phyloP scores from a whole-genome alignment of 352 stramenopile species.

The Pythium aristosporum region DNA sequence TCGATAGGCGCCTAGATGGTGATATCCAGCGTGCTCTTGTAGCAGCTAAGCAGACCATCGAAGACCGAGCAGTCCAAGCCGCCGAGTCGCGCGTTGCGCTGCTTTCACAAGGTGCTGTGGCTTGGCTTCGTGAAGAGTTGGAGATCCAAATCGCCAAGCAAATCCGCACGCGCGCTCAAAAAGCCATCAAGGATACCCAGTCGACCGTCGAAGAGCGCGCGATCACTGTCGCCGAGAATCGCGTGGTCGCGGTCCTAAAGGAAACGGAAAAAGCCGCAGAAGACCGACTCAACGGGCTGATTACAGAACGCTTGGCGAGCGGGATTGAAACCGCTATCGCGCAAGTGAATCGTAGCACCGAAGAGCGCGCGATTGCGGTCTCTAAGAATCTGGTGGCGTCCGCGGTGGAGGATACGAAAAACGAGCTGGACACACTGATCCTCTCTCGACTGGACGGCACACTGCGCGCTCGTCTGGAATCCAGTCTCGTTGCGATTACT shows the following conservation, averaged over 20 bases:
- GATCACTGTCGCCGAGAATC: neutral
- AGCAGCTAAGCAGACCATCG: neutral
- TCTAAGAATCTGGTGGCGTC: neutral
- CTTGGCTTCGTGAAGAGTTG: neutral
- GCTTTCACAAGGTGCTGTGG: neutral
- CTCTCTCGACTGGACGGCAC: neutral
- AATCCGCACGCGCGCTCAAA: neutral
- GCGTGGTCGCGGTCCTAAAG: neutral
- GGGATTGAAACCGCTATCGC: slow-evolving; percentile 6
- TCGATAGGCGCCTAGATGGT: neutral
- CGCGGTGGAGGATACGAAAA: neutral
- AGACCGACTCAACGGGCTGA: neutral
- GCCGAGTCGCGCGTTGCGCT: neutral
- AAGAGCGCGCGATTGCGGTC: neutral
- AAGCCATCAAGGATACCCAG: neutral
- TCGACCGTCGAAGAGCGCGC: slow-evolving; percentile 1
- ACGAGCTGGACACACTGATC: neutral
- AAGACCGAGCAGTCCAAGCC: neutral
- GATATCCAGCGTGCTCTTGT: neutral
- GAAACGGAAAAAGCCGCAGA: slow-evolving; percentile 1
- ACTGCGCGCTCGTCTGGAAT: neutral
- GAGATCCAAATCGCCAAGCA: neutral
- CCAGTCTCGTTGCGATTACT: neutral
- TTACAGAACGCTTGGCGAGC: neutral
- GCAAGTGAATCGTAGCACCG: neutral